Percentiles rank a stretch among this genome's conserved stretches.
These are phyloP conservation scores for Chlorella vulgaris DNA, from an alignment of 139 green algal species.

Conservation along the genomic window DNA sequence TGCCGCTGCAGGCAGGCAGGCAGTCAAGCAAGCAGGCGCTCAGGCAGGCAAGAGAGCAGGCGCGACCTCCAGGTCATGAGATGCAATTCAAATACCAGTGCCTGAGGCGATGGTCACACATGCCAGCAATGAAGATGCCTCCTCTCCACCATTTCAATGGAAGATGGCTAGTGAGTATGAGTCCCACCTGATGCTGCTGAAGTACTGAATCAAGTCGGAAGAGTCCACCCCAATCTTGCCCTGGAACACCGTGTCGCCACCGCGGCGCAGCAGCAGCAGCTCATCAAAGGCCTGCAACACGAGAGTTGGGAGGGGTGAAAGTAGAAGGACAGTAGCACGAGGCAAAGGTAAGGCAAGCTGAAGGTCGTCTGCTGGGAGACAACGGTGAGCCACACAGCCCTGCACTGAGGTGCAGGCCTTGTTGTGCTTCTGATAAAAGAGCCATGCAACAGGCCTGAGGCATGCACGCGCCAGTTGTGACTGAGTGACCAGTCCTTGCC, in stretches of 20 bases:
- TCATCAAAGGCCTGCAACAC: slow-evolving; percentile 49
- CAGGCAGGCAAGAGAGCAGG: neutral
- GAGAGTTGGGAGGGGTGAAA: neutral
- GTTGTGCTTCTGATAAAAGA: too few relatives aligned
- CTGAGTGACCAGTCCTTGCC: too few relatives aligned
- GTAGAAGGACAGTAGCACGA: neutral
- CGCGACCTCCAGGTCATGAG: neutral
- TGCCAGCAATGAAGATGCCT: too few relatives aligned
- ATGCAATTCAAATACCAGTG: too few relatives aligned
- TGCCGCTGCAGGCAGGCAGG: neutral
- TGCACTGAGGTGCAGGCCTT: neutral
- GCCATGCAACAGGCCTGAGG: too few relatives aligned
- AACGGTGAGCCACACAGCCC: neutral
- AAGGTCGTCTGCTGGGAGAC: neutral
- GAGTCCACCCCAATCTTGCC: slow-evolving; percentile 55
- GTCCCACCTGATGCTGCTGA: slow-evolving; percentile 31
- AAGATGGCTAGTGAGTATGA: too few relatives aligned
- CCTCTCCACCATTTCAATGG: too few relatives aligned
- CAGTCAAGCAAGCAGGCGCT: neutral
- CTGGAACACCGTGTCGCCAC: slow-evolving; percentile 63
- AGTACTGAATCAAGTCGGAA: slow-evolving; percentile 57
- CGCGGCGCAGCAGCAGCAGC: slow-evolving; percentile 68
- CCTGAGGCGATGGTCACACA: too few relatives aligned
- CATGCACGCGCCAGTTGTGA: too few relatives aligned
- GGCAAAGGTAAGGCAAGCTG: neutral